phyloP scores from a whole-genome alignment of 345 rosid species.

The Populus ilicifolia region DNA sequence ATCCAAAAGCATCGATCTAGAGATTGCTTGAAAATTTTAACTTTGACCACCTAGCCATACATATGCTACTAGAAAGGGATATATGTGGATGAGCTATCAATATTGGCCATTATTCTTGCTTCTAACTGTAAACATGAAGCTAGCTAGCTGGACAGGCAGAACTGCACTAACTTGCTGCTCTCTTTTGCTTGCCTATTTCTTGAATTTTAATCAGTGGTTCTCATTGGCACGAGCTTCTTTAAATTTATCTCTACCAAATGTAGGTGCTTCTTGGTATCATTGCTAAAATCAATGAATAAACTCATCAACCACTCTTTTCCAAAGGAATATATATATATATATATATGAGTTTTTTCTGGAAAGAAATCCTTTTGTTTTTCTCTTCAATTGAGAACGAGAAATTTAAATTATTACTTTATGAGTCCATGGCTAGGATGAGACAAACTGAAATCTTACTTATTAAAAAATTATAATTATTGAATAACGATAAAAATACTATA shows the following conservation, averaged over 20 bases:
- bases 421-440: background rate
- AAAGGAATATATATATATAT: no score
- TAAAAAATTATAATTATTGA: background rate
- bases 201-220: conserved; percentile 3
- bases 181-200: background rate
- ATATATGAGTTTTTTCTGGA: no score
- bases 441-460: background rate
- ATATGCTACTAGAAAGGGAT: background rate
- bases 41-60: background rate
- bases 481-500: background rate
- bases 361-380: no score
- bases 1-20: background rate
- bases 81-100: background rate
- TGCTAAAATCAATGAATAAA: background rate
- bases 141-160: background rate
- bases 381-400: no score
- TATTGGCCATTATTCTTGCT: conserved; percentile 4
- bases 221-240: background rate
- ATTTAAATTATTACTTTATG: no score
- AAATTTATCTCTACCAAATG: background rate
- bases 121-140: conserved; percentile 1
- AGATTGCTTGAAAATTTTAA: background rate
- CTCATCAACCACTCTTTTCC: background rate
- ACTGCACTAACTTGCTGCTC: background rate
- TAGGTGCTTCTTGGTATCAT: background rate